Base-by-base conservation (phyloP, 1,284 basidiomycete genomes). In the Apiotrichum porosum region DNA sequence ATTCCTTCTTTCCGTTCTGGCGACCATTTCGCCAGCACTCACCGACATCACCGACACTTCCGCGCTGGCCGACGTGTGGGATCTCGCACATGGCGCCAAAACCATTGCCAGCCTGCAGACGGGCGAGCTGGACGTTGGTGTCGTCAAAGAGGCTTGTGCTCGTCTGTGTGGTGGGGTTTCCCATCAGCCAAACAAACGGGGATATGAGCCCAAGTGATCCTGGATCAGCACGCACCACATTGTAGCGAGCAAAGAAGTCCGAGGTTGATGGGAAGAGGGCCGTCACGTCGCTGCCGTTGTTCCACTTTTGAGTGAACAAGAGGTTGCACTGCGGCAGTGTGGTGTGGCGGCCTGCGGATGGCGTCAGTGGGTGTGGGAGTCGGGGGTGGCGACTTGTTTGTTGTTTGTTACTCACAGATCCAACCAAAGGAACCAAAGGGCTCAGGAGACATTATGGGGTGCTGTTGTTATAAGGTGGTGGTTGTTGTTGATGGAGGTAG, bases 311-410 rank as follows among this genome's bases (percentile, higher is more conserved):
- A 12, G 57, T 52, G 63, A 75, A 75, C 61, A 75, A 68, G 42
- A 77, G 61, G 56, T 76, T 77, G 58, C 75, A 77, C 40, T 72
- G 61, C 0, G 74, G 71, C 10, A 74, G 52, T 0, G 69, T 66
- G 1, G 74, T 61, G 47, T 70, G 63, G 12, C 56, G 51, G 51
- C 69, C 68, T 70, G 62, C 6, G 19, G 28, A 36, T 23, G 26
- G 46, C 12, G 36, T n/a, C n/a, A n/a, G n/a, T n/a, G n/a, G n/a
- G n/a, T n/a, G n/a, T n/a, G n/a, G n/a, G n/a, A n/a, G n/a, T n/a
- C n/a, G n/a, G n/a, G n/a, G n/a, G n/a, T n/a, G n/a, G n/a, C n/a
- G n/a, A n/a, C n/a, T n/a, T n/a, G n/a, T n/a, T n/a, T n/a, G n/a
- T n/a, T n/a, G n/a, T 21, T 15, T 19, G n/a, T 30, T 14, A 63